Evolutionary conservation across 208 protist species (phyloP).

Genomic region (Crithidia acanthocephali): DNA sequence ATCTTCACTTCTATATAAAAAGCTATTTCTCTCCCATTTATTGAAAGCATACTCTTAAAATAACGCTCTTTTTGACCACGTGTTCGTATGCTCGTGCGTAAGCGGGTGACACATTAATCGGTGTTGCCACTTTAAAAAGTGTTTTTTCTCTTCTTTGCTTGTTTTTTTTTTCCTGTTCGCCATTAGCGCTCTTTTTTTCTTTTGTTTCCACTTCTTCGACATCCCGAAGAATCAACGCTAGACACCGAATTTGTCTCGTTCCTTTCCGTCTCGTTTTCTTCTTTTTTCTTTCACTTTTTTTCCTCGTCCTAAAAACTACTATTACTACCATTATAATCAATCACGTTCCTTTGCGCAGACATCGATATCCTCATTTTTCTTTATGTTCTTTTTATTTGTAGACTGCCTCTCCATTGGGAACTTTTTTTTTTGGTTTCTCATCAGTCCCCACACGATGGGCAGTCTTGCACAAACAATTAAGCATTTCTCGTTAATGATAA

Average conservation of each 20-base stretch:
- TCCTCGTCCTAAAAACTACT: background rate
- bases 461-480: background rate
- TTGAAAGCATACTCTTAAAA: slow-evolving; percentile 3
- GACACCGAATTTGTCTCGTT: slow-evolving; percentile 5
- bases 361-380: slow-evolving; percentile 9
- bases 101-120: background rate
- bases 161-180: background rate
- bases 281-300: background rate
- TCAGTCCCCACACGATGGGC: background rate
- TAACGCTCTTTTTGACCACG: slow-evolving; percentile 3
- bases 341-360: slow-evolving; percentile 7
- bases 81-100: slow-evolving; percentile 4
- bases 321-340: background rate
- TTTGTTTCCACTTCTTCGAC: background rate
- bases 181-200: slow-evolving; percentile 5
- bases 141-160: background rate
- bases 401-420: background rate
- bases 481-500: background rate
- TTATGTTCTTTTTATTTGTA: background rate
- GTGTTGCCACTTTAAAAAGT: background rate
- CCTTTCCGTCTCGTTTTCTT: slow-evolving; percentile 1
- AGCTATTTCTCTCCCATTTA: background rate
- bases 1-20: slow-evolving; percentile 3
- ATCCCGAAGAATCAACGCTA: background rate
- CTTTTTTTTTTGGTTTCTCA: background rate